Base-by-base conservation (phyloP, 2,329 filamentous ascomycete genomes). In the Sporothrix sp. region DNA sequence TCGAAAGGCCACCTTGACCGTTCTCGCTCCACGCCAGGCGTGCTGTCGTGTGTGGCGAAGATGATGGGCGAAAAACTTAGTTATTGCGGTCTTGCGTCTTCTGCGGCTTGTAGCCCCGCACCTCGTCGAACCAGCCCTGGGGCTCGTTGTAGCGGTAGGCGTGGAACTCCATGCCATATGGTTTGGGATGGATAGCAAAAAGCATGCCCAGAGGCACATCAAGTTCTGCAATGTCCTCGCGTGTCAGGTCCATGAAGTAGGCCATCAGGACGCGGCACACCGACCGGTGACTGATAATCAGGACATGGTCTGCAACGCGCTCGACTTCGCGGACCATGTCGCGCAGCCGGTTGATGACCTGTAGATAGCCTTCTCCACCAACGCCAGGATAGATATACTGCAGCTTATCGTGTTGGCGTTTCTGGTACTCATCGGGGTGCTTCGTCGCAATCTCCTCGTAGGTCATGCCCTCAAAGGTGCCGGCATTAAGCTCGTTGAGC, bases 321-420 rank as follows among this genome's bases (percentile, higher is more conserved):
- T 98, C 93, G 54, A 96, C 84, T 70, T 98, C 93, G 46, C 95
- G 85, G 57, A 98, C 95, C 71, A 98, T 93, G 56, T 95, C 86
- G 48, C 90, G 85, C 32, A 97, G 78, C 45, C 93, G 87, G 66
- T 93, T 95, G 69, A 98, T 96, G 60, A 98, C 86, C 68, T 97
- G 91, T 10, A 98, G 79, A 62, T 98, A 98, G 27, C 91, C 89
- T 67, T 98, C 93, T 48, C 93, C 93, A 21, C 93, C 93, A 16
- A 94, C 87, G 4, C 93, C 93, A 1, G 93, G 93, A 65, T 97
- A 97, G 57, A 94, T 89, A 68, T 98, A 98, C 59, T 88, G 85
- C 48, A 98, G 81, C 71, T 98, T 98, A 71, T 97, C 86, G 52
- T 73, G 73, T 56, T 83, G 79, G 44, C 93, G 86, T 61, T 85